Evolutionary conservation across 352 stramenopile species (phyloP).

Genomic region (Phytopythium cucurbitacearum): DNA sequence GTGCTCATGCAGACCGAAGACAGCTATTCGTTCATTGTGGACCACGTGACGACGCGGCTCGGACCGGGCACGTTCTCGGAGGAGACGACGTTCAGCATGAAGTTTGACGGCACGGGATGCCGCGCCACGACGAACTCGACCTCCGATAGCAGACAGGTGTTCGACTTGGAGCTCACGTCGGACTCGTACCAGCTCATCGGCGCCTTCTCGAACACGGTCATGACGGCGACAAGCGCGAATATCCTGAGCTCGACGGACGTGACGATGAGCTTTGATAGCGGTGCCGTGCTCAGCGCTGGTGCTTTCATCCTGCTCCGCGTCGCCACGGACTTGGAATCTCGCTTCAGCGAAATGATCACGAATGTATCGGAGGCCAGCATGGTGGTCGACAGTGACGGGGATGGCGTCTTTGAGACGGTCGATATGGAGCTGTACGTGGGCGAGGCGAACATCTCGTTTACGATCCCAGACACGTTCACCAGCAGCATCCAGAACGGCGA

Average conservation of each 20-base stretch:
- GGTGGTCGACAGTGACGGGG: slow-evolving; percentile 19
- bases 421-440: slow-evolving; percentile 47
- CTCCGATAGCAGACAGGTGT: slow-evolving; percentile 32
- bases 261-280: slow-evolving; percentile 54
- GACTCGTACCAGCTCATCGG: slow-evolving; percentile 53
- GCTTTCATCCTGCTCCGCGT: slow-evolving; percentile 71
- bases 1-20: slow-evolving; percentile 33
- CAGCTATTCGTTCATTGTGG: slow-evolving; percentile 47
- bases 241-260: slow-evolving; percentile 54
- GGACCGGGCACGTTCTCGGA: slow-evolving; percentile 58
- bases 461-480: slow-evolving; percentile 52
- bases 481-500: slow-evolving; percentile 77
- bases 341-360: slow-evolving; percentile 55
- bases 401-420: slow-evolving; percentile 13
- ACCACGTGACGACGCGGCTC: slow-evolving; percentile 56
- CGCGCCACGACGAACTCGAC: slow-evolving; percentile 16
- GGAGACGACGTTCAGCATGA: slow-evolving; percentile 39
- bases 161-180: slow-evolving; percentile 53
- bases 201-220: slow-evolving; percentile 40
- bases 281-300: slow-evolving; percentile 48
- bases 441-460: slow-evolving; percentile 66
- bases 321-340: slow-evolving; percentile 39
- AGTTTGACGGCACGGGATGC: slow-evolving; percentile 57
- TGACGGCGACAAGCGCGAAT: slow-evolving; percentile 37
- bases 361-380: slow-evolving; percentile 45